A percentile compares a stretch with the other conserved stretches of the same genome.
Conservation (phyloP, 2,329 filamentous ascomycete species). For the Cladophialophora chaetospira region DNA sequence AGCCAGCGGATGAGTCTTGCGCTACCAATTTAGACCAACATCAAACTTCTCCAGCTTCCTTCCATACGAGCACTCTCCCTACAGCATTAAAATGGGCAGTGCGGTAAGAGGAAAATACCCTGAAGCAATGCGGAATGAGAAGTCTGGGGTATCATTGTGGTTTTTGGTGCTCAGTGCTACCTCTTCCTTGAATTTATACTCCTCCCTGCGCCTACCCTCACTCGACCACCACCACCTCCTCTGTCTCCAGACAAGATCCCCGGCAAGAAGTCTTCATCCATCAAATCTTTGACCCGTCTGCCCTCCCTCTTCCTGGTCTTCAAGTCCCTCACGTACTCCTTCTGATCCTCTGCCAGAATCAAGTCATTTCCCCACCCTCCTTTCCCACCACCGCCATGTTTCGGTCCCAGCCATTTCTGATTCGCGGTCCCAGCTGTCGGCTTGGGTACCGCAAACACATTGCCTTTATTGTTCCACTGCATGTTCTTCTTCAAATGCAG, state of each 20-base stretch:
- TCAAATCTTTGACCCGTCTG: slow-evolving; percentile 72
- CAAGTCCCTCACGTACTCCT: slow-evolving; percentile 74
- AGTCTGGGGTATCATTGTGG: no score
- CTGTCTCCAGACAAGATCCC: slow-evolving; percentile 80
- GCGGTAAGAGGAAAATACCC: no score
- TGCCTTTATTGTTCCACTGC: slow-evolving; percentile 92
- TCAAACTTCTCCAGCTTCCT: no score
- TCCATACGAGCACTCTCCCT: no score
- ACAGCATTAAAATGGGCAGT: no score
- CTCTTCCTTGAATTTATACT: slow-evolving; percentile 77
- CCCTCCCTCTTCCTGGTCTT: slow-evolving; percentile 62
- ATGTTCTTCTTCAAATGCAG: slow-evolving; percentile 92
- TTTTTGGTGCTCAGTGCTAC: no score
- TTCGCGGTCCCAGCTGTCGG: slow-evolving; percentile 78
- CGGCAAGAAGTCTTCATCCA: slow-evolving; percentile 94
- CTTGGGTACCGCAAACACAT: slow-evolving; percentile 91
- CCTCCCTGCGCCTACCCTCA: slow-evolving; percentile 80
- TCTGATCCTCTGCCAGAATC: slow-evolving; percentile 92
- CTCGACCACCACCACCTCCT: slow-evolving; percentile 63
- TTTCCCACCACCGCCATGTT: slow-evolving; percentile 74
- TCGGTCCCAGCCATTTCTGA: slow-evolving; percentile 64
- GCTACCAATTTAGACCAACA: no score
- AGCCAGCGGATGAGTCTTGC: no score
- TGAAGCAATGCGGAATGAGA: no score
- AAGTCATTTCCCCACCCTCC: slow-evolving; percentile 82